Evolutionary conservation across 371 early-diverging fungal genomes (phyloP).

Genomic region (Mortierella sp.): DNA sequence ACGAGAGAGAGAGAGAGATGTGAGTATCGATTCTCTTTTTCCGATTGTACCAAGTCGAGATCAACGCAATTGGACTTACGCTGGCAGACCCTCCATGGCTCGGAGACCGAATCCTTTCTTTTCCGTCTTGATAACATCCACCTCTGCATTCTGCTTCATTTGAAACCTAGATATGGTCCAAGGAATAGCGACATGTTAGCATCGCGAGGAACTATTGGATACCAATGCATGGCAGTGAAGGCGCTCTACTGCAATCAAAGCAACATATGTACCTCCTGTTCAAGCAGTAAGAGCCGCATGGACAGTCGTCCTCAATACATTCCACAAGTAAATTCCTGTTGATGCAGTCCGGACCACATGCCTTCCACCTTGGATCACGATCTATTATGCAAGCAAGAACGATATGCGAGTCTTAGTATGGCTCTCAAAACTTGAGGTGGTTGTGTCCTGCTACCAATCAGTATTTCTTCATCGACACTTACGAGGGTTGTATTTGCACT

Average conservation of each 20-base stretch:
- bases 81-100: slow-evolving; percentile 73
- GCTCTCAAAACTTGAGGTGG: not conserved
- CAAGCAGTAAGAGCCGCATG: slow-evolving; percentile 88
- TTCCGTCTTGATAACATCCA: slow-evolving; percentile 89
- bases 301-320: slow-evolving; percentile 91
- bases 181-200: not conserved
- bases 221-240: not conserved
- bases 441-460: not conserved
- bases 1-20: not conserved
- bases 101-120: slow-evolving; percentile 95
- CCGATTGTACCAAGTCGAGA: not conserved
- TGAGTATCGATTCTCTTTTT: not conserved
- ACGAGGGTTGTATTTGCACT: slow-evolving; percentile 83
- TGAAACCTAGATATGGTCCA: slow-evolving; percentile 76
- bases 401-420: not conserved
- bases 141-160: slow-evolving; percentile 82
- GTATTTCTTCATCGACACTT: not conserved
- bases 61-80: slow-evolving; percentile 60
- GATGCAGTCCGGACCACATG: slow-evolving; percentile 95
- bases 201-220: not conserved
- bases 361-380: slow-evolving; percentile 63
- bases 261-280: slow-evolving; percentile 79
- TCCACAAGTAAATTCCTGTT: slow-evolving; percentile 95
- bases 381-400: slow-evolving; percentile 9
- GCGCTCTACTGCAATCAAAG: not conserved